These are phyloP conservation scores for Pestalotiopsis sp. DNA, from an alignment of 2,329 filamentous ascomycete species.

Conservation along the genomic window DNA sequence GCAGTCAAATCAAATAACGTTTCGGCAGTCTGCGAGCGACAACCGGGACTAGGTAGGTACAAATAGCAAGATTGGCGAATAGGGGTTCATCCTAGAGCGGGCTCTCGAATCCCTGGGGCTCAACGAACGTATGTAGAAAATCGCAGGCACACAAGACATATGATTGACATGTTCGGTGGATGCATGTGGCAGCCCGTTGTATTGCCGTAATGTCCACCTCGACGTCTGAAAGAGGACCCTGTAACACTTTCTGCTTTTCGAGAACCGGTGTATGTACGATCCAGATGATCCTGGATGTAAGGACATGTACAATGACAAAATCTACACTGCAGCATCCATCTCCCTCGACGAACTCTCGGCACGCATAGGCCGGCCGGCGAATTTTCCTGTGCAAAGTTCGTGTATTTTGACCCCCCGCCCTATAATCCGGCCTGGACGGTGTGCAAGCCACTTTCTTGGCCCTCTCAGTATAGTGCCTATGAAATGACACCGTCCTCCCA, in stretches of 20 bases:
- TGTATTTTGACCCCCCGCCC: not conserved
- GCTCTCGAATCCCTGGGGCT: not conserved
- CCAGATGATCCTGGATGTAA: too few relatives aligned
- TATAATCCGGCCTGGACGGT: not conserved
- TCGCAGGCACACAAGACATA: not conserved
- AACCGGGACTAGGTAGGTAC: conserved; percentile 3
- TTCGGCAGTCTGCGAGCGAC: conserved; percentile 4
- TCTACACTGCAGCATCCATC: too few relatives aligned
- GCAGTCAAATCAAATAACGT: conserved; percentile 4
- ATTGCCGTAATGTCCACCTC: not conserved
- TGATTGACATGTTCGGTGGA: not conserved
- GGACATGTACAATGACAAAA: too few relatives aligned
- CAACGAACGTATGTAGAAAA: not conserved
- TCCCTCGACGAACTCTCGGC: too few relatives aligned
- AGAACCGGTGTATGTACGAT: too few relatives aligned
- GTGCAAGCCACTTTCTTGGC: not conserved
- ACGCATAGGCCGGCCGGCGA: too few relatives aligned
- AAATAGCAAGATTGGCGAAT: not conserved
- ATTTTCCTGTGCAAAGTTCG: not conserved
- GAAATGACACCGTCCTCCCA: not conserved
- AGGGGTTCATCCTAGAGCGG: conserved; percentile 2
- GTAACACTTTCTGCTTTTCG: too few relatives aligned
- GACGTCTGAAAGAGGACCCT: too few relatives aligned
- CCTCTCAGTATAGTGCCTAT: not conserved
- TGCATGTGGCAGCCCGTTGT: not conserved